Base-by-base conservation (phyloP, 176 grass and related monocot species). In the Stipa capillata region DNA sequence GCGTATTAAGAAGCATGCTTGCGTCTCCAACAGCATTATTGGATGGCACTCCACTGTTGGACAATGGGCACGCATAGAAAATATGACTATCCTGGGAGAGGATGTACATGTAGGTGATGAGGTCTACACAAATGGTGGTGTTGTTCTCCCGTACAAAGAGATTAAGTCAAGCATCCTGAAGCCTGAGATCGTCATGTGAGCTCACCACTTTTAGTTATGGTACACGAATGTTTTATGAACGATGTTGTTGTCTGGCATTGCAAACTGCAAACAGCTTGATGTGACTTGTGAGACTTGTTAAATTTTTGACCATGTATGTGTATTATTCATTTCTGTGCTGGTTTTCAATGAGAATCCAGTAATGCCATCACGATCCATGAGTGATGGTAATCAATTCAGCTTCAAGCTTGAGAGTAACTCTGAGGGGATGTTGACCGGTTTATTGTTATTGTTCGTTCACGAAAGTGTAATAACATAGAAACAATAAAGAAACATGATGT, bases 141-240 rank as follows among this genome's bases (percentile, higher is more conserved):
- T 92, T 59, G 87, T 97, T 83, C 85, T 97, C 35, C 94, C 91
- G 20, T 91, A 97, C 64, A 94, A 97, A 53, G 91, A 97, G 82
- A 97, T 97, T 65, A 97, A 94, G 79, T 90, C 89, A 48, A 94
- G 87, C 76, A 97, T 97, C 72, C 58, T 97, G 75, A 97, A 94
- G 83, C 94, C 94, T 37, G 91, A 97, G 84, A 94, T 97, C 47
- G 94, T 97, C 73, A 94, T 97, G 94, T 97, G 91, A 97, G 40
- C 55, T 77, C 40, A 48, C 28, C 35, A 35, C 20, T 77, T 69
- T 50, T 40, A 56, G 44, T 68, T 54, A 59, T 47, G 60, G 68
- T 69, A 15, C 39, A 65, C 74, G 49, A 29, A 25, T 79, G 42
- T 37, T 41, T 36, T 61, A 28, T 45, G 40, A 64, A 31, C n/a